A percentile compares a stretch with the other conserved stretches of the same genome.
phyloP scores from a whole-genome alignment of 129 eudicot genomes.

The Flaveria sonorensis region DNA sequence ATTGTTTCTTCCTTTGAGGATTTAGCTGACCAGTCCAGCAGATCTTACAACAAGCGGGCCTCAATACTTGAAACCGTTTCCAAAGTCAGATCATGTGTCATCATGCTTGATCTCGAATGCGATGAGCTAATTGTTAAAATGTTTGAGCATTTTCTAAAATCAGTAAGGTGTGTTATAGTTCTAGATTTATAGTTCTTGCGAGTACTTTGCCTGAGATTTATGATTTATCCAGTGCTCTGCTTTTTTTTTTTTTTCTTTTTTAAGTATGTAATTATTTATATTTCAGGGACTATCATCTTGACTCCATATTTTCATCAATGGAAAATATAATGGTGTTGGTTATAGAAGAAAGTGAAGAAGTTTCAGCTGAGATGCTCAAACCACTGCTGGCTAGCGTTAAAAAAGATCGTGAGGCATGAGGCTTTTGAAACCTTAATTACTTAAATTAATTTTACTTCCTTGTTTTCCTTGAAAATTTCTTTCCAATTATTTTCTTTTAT shows the following conservation, averaged over 20 bases:
- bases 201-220: slow-evolving; percentile 10
- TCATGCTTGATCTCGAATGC: slow-evolving; percentile 95
- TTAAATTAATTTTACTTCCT: neutral
- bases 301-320: slow-evolving; percentile 66
- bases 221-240: neutral
- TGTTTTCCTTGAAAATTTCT: slow-evolving; percentile 12
- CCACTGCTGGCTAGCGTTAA: slow-evolving; percentile 66
- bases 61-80: slow-evolving; percentile 86
- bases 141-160: slow-evolving; percentile 76
- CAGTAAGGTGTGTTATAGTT: slow-evolving; percentile 63
- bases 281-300: slow-evolving; percentile 72
- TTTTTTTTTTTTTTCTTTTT: neutral
- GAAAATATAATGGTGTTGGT: slow-evolving; percentile 91
- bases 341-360: slow-evolving; percentile 91
- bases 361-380: slow-evolving; percentile 62
- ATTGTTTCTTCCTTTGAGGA: slow-evolving; percentile 83
- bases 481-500: neutral
- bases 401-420: slow-evolving; percentile 59
- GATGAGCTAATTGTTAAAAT: slow-evolving; percentile 69
- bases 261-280: neutral
- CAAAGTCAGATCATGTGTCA: slow-evolving; percentile 89
- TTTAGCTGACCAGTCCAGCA: slow-evolving; percentile 65
- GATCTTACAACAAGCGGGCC: slow-evolving; percentile 70
- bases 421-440: slow-evolving; percentile 20
- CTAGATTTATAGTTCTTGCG: neutral